Conservation (phyloP, 2,329 filamentous ascomycete genomes). For the Chalara sp. region DNA sequence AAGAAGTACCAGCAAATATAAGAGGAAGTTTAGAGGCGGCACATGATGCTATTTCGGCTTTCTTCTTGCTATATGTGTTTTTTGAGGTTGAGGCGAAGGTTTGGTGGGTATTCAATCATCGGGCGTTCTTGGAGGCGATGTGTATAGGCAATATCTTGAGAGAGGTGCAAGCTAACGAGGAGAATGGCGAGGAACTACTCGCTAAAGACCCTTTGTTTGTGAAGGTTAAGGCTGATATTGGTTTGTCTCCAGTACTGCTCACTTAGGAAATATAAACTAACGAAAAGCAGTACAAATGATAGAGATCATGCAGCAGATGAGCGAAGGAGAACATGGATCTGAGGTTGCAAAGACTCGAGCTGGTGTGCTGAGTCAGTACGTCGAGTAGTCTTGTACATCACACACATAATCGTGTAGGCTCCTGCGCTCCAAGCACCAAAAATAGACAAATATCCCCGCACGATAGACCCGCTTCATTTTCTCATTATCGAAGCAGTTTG, state of each 20-base stretch:
- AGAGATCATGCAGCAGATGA: slow-evolving; percentile 54
- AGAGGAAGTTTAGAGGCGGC: slow-evolving; percentile 67
- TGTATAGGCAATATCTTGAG: slow-evolving; percentile 57
- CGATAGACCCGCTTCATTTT: no score
- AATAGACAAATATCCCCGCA: no score
- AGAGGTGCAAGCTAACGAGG: slow-evolving; percentile 39
- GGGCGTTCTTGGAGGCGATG: slow-evolving; percentile 70
- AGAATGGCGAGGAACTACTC: slow-evolving; percentile 38
- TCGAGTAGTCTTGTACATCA: slow-evolving; percentile 9
- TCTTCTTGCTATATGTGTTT: slow-evolving; percentile 65
- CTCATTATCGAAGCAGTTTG: no score
- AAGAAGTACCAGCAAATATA: slow-evolving; percentile 56
- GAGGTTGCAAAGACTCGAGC: slow-evolving; percentile 54
- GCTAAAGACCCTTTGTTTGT: slow-evolving; percentile 49
- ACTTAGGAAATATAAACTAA: no score
- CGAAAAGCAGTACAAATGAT: slow-evolving; percentile 48
- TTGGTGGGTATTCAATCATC: slow-evolving; percentile 81
- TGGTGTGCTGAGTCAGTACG: slow-evolving; percentile 47
- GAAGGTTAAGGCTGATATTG: slow-evolving; percentile 53
- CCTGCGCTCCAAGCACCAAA: no score
- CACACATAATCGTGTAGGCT: no score
- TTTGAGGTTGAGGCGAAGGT: slow-evolving; percentile 67
- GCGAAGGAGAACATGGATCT: slow-evolving; percentile 46
- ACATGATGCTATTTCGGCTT: slow-evolving; percentile 66
- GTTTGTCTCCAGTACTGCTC: slow-evolving; percentile 34